phyloP scores from a whole-genome alignment of 2,329 filamentous ascomycete species.

The Hymenoscyphus infarciens region DNA sequence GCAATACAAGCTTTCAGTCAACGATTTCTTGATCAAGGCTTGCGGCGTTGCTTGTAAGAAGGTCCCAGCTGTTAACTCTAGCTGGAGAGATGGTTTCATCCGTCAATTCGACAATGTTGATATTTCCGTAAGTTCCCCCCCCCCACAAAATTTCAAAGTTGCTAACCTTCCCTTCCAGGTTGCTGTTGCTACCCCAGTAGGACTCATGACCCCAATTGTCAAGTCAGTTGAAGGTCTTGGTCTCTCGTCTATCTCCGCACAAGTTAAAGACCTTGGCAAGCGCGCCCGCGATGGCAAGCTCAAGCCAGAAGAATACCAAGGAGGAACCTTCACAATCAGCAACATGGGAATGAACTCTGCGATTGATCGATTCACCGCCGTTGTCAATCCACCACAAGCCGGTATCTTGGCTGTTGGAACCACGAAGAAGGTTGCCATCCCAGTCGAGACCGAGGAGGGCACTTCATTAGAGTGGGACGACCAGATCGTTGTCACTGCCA shows the following conservation, averaged over 20 bases:
- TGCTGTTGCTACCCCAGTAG: conserved; percentile 69
- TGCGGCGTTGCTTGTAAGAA: conserved; percentile 84
- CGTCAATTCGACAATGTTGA: conserved; percentile 92
- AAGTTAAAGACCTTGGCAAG: conserved; percentile 96
- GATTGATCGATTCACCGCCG: conserved; percentile 93
- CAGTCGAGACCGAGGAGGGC: conserved; percentile 80
- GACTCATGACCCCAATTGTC: conserved; percentile 97
- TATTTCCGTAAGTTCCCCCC: conserved; percentile 72
- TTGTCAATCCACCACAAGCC: conserved; percentile 98
- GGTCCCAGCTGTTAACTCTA: conserved; percentile 93
- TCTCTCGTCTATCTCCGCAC: conserved; percentile 79
- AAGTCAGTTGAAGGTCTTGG: conserved; percentile 83
- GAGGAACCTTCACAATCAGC: conserved; percentile 97
- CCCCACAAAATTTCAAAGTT: background rate
- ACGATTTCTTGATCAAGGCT: conserved; percentile 99
- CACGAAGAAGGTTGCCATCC: conserved; percentile 90
- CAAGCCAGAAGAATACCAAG: conserved; percentile 99
- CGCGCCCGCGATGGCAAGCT: conserved; percentile 95
- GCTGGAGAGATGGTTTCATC: conserved; percentile 87
- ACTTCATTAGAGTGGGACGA: conserved; percentile 84
- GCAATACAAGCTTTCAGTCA: conserved; percentile 99
- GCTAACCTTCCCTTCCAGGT: conserved; percentile 23
- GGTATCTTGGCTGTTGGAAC: conserved; percentile 93
- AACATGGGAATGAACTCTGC: conserved; percentile 99
- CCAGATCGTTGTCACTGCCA: conserved; percentile 90